phyloP scores from a whole-genome alignment of 495 filamentous ascomycete genomes.

The Hyaloscypha bicolor region DNA sequence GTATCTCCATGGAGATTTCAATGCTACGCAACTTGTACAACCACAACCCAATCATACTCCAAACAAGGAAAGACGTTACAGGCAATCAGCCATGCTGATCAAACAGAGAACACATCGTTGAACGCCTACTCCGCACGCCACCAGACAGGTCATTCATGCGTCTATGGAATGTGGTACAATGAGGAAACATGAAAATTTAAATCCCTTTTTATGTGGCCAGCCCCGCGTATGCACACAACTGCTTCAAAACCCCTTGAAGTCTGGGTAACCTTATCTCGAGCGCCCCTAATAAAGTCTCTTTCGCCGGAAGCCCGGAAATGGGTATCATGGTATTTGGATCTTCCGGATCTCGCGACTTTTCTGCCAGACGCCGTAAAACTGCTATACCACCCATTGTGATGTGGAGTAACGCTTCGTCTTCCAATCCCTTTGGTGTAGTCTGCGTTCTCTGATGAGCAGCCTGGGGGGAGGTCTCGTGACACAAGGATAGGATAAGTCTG shows the following conservation, averaged over 20 bases:
- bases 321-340: conserved; percentile 55
- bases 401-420: conserved; percentile 52
- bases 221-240: conserved; percentile 71
- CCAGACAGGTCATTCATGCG: conserved; percentile 27
- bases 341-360: conserved; percentile 69
- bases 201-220: conserved; percentile 48
- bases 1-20: conserved; percentile 11
- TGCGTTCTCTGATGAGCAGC: conserved; percentile 37
- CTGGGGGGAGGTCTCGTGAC: conserved; percentile 54
- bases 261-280: conserved; percentile 59
- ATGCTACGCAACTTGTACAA: conserved; percentile 26
- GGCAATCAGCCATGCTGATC: conserved; percentile 28
- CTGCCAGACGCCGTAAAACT: conserved; percentile 67
- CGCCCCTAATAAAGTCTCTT: conserved; percentile 70
- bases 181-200: conserved; percentile 3
- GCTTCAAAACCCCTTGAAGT: conserved; percentile 62
- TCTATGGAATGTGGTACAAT: conserved; percentile 31
- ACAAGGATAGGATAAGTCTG: conserved; percentile 68
- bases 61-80: conserved; percentile 25
- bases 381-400: conserved; percentile 73
- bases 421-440: conserved; percentile 34
- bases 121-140: conserved; percentile 33
- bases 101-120: conserved; percentile 33
- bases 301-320: conserved; percentile 64
- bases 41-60: conserved; percentile 4